A percentile compares a stretch with the other conserved stretches of the same genome.
Evolutionary conservation across 768 basidiomycete species (phyloP).

Genomic region (Lactifluus subvellereus): DNA sequence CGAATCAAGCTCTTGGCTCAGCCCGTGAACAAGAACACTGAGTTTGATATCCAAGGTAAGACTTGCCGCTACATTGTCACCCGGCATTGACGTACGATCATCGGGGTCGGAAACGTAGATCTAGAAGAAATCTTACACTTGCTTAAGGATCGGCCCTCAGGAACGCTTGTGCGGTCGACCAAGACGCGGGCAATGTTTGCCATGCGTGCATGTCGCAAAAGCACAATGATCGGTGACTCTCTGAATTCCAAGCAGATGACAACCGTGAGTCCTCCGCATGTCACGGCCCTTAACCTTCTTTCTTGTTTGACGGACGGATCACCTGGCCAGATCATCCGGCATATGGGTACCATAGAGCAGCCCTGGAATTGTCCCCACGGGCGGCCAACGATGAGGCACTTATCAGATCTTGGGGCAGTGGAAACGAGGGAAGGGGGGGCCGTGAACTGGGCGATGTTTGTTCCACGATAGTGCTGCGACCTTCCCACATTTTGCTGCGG

Average conservation of each 20-base stretch:
- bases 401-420: slow-evolving; percentile 18
- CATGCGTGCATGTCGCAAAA: slow-evolving; percentile 90
- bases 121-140: slow-evolving; percentile 89
- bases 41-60: slow-evolving; percentile 83
- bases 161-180: slow-evolving; percentile 84
- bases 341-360: slow-evolving; percentile 35
- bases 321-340: slow-evolving; percentile 28
- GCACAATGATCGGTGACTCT: slow-evolving; percentile 91
- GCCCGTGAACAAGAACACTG: slow-evolving; percentile 87
- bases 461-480: neutral
- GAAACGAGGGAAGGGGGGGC: neutral
- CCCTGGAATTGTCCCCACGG: slow-evolving; percentile 35
- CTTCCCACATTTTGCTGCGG: neutral
- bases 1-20: slow-evolving; percentile 70
- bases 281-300: neutral
- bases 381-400: slow-evolving; percentile 31
- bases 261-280: slow-evolving; percentile 35
- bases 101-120: slow-evolving; percentile 42
- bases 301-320: neutral
- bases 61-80: neutral
- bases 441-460: slow-evolving; percentile 14
- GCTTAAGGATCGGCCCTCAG: slow-evolving; percentile 68
- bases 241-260: slow-evolving; percentile 76
- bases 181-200: slow-evolving; percentile 97
- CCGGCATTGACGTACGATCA: neutral